Base-by-base conservation (phyloP, 164 flowering plant genomes). In the Berberis thunbergii region DNA sequence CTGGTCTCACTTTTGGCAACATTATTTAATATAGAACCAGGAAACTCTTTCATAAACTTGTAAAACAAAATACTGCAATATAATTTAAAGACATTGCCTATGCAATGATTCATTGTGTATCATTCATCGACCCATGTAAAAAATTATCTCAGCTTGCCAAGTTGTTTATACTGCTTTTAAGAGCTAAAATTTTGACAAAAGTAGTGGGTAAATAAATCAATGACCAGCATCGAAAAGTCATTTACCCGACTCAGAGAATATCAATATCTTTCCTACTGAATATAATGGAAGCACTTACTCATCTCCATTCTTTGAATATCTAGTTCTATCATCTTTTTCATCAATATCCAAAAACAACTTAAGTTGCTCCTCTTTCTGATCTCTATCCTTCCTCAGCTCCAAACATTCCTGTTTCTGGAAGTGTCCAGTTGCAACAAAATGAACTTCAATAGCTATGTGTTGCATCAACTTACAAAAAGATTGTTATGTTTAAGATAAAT, bases 341-440 rank as follows among this genome's bases (percentile, higher is more conserved):
- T 76, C 74, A 48, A 58, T 65, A 38, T 59, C 67, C 68, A 54
- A 54, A 4, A 69, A 69, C 72, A 48, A 52, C 65, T 72, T 82
- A 68, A 79, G 80, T 66, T 73, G 79, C 53, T 78, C 75, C 45
- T 79, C 82, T 60, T 80, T 82, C 58, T 74, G 68, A 59, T 80
- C 76, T 62, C 77, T 80, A 61, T 80, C 89, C 69, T 75, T 84
- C 75, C 74, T 79, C 64, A 85, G 78, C 71, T 79, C 73, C 58
- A 46, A 59, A 66, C 83, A 83, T 60, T 87, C 88, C 45, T 79
- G 73, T 64, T 87, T 86, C 96, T 89, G 79, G 43, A 69, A 38
- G 10, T 48, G 50, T 6, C 10, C 7, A 2, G 50, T 48, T 48
- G 0, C 4, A 59, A 6, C n/a, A 59, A 4, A 11, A 43, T 6